Evolutionary conservation across 345 rosid genomes (phyloP), one percentile per base, ranked within the genome.

Genomic region (Gossypium rotundifolium): DNA sequence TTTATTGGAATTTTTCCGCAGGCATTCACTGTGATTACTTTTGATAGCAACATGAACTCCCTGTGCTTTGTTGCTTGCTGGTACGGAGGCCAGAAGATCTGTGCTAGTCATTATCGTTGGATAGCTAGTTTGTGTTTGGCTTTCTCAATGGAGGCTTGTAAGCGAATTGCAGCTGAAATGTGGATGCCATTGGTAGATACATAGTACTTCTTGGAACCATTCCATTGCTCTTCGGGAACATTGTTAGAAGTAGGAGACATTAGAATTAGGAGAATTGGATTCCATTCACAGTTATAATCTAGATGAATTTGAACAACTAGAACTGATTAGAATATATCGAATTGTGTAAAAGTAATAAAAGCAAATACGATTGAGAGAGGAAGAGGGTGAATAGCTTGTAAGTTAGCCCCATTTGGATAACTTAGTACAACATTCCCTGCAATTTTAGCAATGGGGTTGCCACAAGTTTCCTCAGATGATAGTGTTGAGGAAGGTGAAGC

Each of bases 141-240:
- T 76, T 81, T 83, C 70, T 76, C 83, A 40, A 70, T 69, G 75
- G 82, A 73, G 63, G 78, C 81, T 71, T 60, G 52, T 74, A 73
- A 74, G 76, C 83, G 71, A 77, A 79, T 80, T 68, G 80, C 66
- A 62, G 80, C 79, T 44, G 78, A 85, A 51, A 62, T 84, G 85
- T 88, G 94, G 97, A 84, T 86, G 81, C 91, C 93, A 64, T 76
- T 90, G 80, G 87, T 86, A 55, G 96, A 89, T 85, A 83, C 92
- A 81, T 89, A 86, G 87, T 65, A 69, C 23, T 70, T 61, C 49
- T 55, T 8, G 61, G 75, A 51, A 52, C 17, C 71, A 57, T 46
- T 74, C 72, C 57, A 2, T 14, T 52, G 70, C 40, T 80, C 58
- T 48, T 66, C 2, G 13, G 23, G 33, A 29, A 60, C 65, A 60